A percentile compares a stretch with the other conserved stretches of the same genome.
Evolutionary conservation across 2,329 filamentous ascomycete species (phyloP).

Genomic region (Calonectria montana): DNA sequence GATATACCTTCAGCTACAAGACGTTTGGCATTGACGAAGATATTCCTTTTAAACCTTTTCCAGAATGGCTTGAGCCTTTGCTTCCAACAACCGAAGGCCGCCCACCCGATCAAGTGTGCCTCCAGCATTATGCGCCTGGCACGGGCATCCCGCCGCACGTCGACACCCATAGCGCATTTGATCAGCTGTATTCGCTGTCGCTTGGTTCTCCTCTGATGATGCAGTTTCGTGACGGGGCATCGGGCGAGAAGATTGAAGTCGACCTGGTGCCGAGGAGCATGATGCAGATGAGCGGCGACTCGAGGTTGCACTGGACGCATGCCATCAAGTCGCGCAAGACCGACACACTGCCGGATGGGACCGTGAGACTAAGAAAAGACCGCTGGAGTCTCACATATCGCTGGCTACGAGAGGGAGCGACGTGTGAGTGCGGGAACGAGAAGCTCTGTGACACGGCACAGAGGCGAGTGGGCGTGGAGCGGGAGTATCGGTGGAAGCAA

Average conservation of each 20-base stretch:
- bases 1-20: slow-evolving; percentile 69
- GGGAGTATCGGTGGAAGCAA: slow-evolving; percentile 62
- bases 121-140: slow-evolving; percentile 70
- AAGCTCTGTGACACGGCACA: slow-evolving; percentile 65
- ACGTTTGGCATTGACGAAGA: slow-evolving; percentile 65
- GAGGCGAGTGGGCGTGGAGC: slow-evolving; percentile 56
- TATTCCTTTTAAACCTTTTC: slow-evolving; percentile 62
- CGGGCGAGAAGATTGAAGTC: slow-evolving; percentile 51
- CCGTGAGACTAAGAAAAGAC: slow-evolving; percentile 54
- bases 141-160: slow-evolving; percentile 71
- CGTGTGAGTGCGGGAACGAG: slow-evolving; percentile 62
- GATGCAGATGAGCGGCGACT: slow-evolving; percentile 62
- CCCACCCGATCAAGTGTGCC: slow-evolving; percentile 67
- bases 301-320: slow-evolving; percentile 66
- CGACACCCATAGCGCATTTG: slow-evolving; percentile 64
- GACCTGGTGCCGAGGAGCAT: slow-evolving; percentile 62
- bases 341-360: slow-evolving; percentile 58
- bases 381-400: slow-evolving; percentile 68
- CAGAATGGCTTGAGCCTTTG: slow-evolving; percentile 61
- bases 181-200: slow-evolving; percentile 58
- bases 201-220: slow-evolving; percentile 57
- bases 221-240: slow-evolving; percentile 52
- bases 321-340: slow-evolving; percentile 66
- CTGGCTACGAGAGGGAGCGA: slow-evolving; percentile 59
- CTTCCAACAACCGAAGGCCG: slow-evolving; percentile 57